Conservation (phyloP, 148 eudicot species). For the Rhododendron williamsianum region DNA sequence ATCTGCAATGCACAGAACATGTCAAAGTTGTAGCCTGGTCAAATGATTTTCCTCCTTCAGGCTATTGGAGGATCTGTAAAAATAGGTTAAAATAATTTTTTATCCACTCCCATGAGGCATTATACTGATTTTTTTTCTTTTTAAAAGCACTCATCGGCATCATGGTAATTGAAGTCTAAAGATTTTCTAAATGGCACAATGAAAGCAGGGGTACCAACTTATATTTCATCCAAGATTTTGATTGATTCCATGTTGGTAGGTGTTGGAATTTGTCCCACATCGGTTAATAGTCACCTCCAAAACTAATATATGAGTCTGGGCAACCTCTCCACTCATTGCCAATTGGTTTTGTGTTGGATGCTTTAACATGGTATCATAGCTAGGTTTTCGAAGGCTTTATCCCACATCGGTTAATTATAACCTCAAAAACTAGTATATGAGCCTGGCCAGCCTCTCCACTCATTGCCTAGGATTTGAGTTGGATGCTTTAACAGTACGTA, state of each 20-base stretch:
- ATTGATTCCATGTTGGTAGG: neutral
- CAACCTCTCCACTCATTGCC: neutral
- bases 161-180: neutral
- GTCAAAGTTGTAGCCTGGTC: constrained; percentile 1
- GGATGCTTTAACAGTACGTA: neutral
- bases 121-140: neutral
- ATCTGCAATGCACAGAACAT: constrained; percentile 1
- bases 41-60: neutral
- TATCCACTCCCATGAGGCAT: neutral
- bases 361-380: no score
- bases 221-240: neutral
- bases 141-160: neutral
- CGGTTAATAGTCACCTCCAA: neutral
- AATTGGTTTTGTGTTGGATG: no score
- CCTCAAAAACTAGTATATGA: neutral
- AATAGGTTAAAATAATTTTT: neutral
- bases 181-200: neutral
- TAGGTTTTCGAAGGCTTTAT: no score
- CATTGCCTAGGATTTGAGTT: neutral
- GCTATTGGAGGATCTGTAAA: neutral
- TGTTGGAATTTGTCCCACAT: neutral
- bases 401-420: no score
- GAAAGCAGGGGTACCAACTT: neutral
- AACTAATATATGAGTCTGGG: neutral
- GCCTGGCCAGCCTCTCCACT: neutral